phyloP scores from a whole-genome alignment of 2,329 filamentous ascomycete genomes.

The Alternaria dauci region DNA sequence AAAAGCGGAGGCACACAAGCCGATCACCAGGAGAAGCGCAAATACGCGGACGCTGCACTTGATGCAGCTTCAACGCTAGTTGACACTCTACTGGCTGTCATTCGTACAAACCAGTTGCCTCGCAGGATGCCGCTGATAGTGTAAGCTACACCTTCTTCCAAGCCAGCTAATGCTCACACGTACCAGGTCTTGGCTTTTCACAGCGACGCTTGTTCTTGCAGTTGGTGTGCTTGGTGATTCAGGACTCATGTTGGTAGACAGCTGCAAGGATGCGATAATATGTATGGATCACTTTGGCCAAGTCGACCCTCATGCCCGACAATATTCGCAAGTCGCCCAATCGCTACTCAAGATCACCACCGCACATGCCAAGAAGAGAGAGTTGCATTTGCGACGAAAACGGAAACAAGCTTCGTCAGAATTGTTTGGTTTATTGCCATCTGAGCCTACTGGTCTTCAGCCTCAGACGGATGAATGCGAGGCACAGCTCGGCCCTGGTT shows the following conservation, averaged over 20 bases:
- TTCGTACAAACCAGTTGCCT: constrained; percentile 31
- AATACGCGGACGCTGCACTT: constrained; percentile 43
- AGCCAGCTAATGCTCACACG: not conserved
- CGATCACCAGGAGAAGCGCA: constrained; percentile 37
- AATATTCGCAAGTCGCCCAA: constrained; percentile 39
- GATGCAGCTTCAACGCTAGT: constrained; percentile 41
- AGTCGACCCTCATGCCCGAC: constrained; percentile 41
- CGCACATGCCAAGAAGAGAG: constrained; percentile 35
- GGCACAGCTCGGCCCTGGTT: constrained; percentile 5
- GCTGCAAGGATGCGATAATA: constrained; percentile 32
- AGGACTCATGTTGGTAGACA: constrained; percentile 30
- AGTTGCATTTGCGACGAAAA: constrained; percentile 31
- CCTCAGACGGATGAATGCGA: not conserved
- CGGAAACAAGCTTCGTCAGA: constrained; percentile 42
- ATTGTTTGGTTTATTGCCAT: constrained; percentile 38
- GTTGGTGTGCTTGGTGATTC: constrained; percentile 38
- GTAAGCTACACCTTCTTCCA: constrained; percentile 18
- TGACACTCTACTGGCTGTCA: constrained; percentile 35
- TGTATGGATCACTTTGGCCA: constrained; percentile 41
- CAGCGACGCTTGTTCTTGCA: constrained; percentile 39
- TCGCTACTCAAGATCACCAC: constrained; percentile 38
- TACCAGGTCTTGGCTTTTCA: constrained; percentile 42
- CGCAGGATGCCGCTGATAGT: constrained; percentile 45
- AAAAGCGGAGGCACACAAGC: constrained; percentile 37
- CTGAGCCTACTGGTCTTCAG: constrained; percentile 7